A percentile compares a stretch with the other conserved stretches of the same genome.
These are phyloP conservation scores for Diaporthe velutina DNA, from an alignment of 2,329 filamentous ascomycete genomes.

Conservation along the genomic window DNA sequence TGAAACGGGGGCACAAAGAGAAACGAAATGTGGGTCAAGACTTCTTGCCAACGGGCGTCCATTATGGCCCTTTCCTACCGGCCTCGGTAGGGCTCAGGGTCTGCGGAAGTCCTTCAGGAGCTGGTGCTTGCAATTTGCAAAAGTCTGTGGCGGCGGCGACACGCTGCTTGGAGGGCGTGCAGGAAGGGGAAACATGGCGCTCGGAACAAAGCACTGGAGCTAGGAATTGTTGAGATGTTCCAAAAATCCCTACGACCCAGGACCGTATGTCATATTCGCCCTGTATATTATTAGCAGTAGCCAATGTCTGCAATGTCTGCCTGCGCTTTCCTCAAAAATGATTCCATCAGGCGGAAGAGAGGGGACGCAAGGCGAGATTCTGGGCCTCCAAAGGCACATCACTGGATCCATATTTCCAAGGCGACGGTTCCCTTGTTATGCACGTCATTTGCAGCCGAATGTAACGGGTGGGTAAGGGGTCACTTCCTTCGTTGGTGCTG, in stretches of 20 bases:
- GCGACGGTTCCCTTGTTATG: conserved; percentile 4
- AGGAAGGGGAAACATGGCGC: not conserved
- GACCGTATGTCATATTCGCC: not conserved
- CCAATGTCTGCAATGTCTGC: not conserved
- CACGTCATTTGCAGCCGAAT: conserved; percentile 18
- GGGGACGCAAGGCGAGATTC: not conserved
- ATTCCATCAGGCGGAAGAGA: not conserved
- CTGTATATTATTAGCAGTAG: not conserved
- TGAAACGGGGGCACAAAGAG: conserved; percentile 29
- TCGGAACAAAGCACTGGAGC: not conserved
- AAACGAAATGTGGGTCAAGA: conserved; percentile 22
- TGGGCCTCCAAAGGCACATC: not conserved
- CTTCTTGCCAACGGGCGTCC: conserved; percentile 9
- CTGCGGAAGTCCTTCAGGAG: not conserved
- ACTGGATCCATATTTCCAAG: not conserved
- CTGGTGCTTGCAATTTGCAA: conserved; percentile 3
- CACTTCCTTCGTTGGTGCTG: conserved; percentile 41
- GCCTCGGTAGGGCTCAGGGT: not conserved
- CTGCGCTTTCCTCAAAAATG: not conserved
- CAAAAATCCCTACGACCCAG: not conserved
- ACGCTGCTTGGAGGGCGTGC: not conserved
- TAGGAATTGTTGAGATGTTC: not conserved
- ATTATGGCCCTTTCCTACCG: not conserved
- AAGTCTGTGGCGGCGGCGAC: not conserved
- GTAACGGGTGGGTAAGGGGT: conserved; percentile 32